These are phyloP conservation scores for Plasmodiophora brassicae DNA, from an alignment of 208 protist genomes.

Conservation along the genomic window DNA sequence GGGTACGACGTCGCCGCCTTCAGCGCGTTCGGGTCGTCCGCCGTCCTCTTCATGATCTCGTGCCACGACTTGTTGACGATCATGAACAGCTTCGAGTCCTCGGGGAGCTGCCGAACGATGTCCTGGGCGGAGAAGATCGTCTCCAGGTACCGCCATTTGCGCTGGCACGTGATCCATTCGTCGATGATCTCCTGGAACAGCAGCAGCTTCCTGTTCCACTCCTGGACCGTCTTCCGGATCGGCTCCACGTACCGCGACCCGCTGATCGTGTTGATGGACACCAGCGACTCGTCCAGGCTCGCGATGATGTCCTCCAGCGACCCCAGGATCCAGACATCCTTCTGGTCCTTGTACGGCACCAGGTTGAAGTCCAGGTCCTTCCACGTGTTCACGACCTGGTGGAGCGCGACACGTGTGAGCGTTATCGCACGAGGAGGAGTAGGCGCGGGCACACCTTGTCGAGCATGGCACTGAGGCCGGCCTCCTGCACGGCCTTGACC, in stretches of 20 bases:
- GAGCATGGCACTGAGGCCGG: neutral
- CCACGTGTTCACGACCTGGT: slow-evolving; percentile 36
- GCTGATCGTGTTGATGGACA: slow-evolving; percentile 32
- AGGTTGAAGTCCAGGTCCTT: slow-evolving; percentile 77
- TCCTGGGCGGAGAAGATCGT: slow-evolving; percentile 79
- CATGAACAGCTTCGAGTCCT: slow-evolving; percentile 34
- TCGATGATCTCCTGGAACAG: slow-evolving; percentile 87
- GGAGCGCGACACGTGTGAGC: neutral
- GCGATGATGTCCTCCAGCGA: slow-evolving; percentile 83
- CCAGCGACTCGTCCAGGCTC: slow-evolving; percentile 71
- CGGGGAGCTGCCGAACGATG: slow-evolving; percentile 32
- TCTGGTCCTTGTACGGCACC: slow-evolving; percentile 79
- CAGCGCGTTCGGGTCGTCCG: slow-evolving; percentile 47
- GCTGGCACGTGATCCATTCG: slow-evolving; percentile 82
- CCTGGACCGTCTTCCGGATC: slow-evolving; percentile 78
- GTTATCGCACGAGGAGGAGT: neutral
- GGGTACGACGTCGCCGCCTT: slow-evolving; percentile 29
- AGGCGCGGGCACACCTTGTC: no score
- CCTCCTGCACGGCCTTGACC: slow-evolving; percentile 5
- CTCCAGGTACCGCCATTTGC: slow-evolving; percentile 89
- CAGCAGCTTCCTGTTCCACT: slow-evolving; percentile 77
- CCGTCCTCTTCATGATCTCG: slow-evolving; percentile 77
- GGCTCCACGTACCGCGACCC: slow-evolving; percentile 42
- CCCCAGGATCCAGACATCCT: slow-evolving; percentile 32
- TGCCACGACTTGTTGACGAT: slow-evolving; percentile 71